Evolutionary conservation across 2,329 filamentous ascomycete genomes (phyloP), one percentile per base, ranked within the genome.

Genomic region (Nannizziopsis barbatae): DNA sequence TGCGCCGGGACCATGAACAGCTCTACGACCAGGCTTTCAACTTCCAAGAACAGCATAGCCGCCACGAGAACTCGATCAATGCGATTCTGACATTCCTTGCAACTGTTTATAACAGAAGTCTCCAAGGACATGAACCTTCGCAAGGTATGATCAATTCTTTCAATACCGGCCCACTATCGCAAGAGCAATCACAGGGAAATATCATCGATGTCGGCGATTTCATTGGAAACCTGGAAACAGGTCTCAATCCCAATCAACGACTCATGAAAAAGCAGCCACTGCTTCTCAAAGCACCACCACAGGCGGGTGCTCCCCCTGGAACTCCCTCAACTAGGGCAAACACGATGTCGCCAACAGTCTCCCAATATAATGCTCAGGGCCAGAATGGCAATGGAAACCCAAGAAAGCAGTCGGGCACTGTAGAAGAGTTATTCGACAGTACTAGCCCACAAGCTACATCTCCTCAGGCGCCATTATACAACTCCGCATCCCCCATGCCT

Each of bases 21-120:
- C 76, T 95, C 27, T 93, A 89, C 59, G 83, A 85, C 49, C 88
- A 95, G 65, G 89, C 90, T 0, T 76, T 85, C 39, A 81, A 85
- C 50, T 95, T 95, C 62, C 89, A 96, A 65, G 84, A 80, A 51
- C 80, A 94, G 62, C 90, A 96, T 61, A 88, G 90, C 57, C 82
- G 92, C n/a, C 92, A 98, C 60, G 92, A 98, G 63, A 95, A 90
- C 62, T 95, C 90, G 0, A 96, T 98, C 67, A 96, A 95, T 61
- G 90, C 90, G n/a, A 96, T 98, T 53, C 75, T 98, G 37, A 94
- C 89, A 43, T 96, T 98, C 65, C 75, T 98, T 15, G 92, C 90
- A 40, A 96, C 93, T 10, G 90, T 98, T 37, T 98, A 96, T 68
- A 84, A 94, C 54, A 84, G 93, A 60, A 94, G 87, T 54, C 70